Percentiles rank a stretch among this genome's conserved stretches.
Conservation (phyloP, 2,329 filamentous ascomycete genomes). For the Fonsecaea erecta region DNA sequence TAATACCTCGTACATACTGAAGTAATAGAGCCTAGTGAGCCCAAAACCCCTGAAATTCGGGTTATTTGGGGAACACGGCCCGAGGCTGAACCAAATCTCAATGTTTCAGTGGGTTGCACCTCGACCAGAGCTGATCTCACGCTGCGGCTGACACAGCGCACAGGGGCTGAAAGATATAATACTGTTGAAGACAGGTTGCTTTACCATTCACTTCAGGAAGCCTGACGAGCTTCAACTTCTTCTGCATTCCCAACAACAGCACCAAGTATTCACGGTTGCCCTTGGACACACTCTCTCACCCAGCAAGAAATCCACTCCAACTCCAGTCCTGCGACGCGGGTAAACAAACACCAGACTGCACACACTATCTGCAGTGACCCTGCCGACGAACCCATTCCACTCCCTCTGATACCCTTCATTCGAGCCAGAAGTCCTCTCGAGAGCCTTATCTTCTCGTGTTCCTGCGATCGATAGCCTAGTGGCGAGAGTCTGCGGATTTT, state of each 20-base stretch:
- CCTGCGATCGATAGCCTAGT: not conserved
- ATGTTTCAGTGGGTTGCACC: not conserved
- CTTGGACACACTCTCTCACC: not conserved
- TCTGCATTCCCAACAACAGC: not conserved
- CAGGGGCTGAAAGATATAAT: not conserved
- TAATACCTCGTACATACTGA: too few relatives aligned
- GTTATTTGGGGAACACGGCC: not conserved
- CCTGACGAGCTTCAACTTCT: not conserved
- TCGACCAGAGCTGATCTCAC: not conserved
- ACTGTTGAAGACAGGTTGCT: not conserved
- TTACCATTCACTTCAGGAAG: not conserved
- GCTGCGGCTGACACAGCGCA: conserved; percentile 5
- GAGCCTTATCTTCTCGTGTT: not conserved
- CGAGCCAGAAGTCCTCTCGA: not conserved
- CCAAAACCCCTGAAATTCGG: not conserved
- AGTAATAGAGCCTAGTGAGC: too few relatives aligned
- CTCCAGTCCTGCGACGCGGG: not conserved
- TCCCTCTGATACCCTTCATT: not conserved
- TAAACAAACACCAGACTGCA: not conserved
- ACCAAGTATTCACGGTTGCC: not conserved
- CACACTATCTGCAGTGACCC: not conserved
- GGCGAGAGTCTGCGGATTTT: not conserved
- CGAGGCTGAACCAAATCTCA: conserved; percentile 13
- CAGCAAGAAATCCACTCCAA: not conserved
- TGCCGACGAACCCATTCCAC: not conserved